Base-by-base conservation (phyloP, 2,329 filamentous ascomycete genomes). In the Podosphaera xanthii region DNA sequence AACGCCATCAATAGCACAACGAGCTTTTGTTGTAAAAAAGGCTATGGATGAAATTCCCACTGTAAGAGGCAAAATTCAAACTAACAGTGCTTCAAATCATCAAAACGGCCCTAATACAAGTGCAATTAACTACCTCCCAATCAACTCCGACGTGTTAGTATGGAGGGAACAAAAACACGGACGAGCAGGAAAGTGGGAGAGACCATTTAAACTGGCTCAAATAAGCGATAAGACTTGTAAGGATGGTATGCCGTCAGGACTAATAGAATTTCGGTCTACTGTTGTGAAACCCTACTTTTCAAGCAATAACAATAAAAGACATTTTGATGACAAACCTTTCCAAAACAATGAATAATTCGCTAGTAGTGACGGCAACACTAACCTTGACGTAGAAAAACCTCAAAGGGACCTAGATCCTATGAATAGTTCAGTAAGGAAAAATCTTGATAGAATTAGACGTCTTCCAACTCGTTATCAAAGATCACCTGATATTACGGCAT, bases 31-130 rank as follows among this genome's bases (percentile, higher is more conserved):
- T 5, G 22, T 61, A 14, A 59, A 56, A 30, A 62, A 61, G n/a
- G 61, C 60, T 9, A 61, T 60, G 49, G 58, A 57, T 1, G 58
- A 60, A 52, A 40, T 62, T 14, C 4, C 34, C 2, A 62, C 58
- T 3, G 4, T 60, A 12, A 36, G 36, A 3, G 54, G 55, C 12
- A 38, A 52, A 22, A 36, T 38, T 6, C 10, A 59, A 36, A 22
- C 60, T 31, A 38, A 55, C 2, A 34, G 54, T 14, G 56, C 58
- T 2, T 10, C 61, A 0, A 58, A 52, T 46, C 50, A 22, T 2
- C 30, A 49, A 0, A 62, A 62, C 49, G 46, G 59, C 4, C 58
- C 54, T 1, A 56, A 36, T 36, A 58, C 46, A 0, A 36, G 40
- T 1, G 4, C 22, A 0, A 57, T 61, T 8, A 33, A 61, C 46